Conservation (phyloP, 2,329 filamentous ascomycete species). For the Xenoacremonium recifei region DNA sequence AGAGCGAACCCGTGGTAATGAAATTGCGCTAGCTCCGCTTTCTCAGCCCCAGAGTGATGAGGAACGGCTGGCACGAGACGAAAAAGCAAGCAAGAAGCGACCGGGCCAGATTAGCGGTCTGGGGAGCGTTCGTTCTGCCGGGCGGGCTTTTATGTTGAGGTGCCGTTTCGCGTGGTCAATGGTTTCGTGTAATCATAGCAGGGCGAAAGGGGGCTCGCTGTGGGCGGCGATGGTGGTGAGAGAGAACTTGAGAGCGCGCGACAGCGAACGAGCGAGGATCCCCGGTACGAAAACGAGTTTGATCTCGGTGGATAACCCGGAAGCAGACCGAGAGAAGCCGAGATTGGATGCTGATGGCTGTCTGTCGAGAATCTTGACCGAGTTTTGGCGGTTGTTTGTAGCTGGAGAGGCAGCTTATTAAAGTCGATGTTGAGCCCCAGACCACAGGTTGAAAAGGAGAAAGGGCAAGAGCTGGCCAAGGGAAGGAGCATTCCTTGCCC, state of each 20-base stretch:
- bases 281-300: background rate
- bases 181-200: background rate
- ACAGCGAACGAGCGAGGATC: too few species aligned
- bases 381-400: background rate
- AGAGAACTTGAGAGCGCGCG: too few species aligned
- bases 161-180: background rate
- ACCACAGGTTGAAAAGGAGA: conserved; percentile 4
- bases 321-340: background rate
- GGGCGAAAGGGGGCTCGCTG: background rate
- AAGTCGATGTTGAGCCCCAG: background rate
- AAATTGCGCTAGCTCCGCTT: background rate
- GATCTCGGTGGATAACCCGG: background rate
- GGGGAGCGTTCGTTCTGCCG: background rate
- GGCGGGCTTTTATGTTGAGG: background rate
- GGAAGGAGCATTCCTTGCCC: background rate
- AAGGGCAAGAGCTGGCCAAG: conserved; percentile 1
- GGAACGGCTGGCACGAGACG: background rate
- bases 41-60: background rate
- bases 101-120: background rate
- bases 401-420: background rate
- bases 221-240: too few species aligned
- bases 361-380: background rate
- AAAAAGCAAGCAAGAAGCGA: background rate
- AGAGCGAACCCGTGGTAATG: background rate
- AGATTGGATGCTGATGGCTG: background rate